phyloP scores from a whole-genome alignment of 164 flowering plant genomes.

The Vitis rotundifolia region DNA sequence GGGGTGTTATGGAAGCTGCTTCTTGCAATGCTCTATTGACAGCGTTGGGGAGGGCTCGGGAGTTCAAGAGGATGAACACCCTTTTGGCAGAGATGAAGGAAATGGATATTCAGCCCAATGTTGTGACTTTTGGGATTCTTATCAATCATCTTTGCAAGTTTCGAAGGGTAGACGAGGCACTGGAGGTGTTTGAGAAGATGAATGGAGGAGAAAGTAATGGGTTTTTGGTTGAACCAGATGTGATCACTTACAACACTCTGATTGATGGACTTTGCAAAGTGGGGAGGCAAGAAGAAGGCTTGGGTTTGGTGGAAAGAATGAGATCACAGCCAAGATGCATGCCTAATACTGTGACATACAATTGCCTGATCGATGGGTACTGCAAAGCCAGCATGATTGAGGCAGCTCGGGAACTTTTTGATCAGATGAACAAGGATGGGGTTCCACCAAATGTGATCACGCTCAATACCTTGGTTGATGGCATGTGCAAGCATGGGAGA shows the following conservation, averaged over 20 bases:
- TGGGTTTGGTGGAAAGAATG: slow-evolving; percentile 56
- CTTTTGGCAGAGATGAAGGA: slow-evolving; percentile 69
- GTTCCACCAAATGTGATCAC: slow-evolving; percentile 53
- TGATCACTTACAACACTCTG: slow-evolving; percentile 58
- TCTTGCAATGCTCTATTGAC: slow-evolving; percentile 70
- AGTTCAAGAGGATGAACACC: slow-evolving; percentile 54
- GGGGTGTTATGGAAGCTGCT: slow-evolving; percentile 34
- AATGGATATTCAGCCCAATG: slow-evolving; percentile 47
- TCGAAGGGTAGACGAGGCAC: slow-evolving; percentile 62
- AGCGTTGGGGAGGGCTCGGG: slow-evolving; percentile 39
- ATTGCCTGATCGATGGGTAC: slow-evolving; percentile 73
- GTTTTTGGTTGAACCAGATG: slow-evolving; percentile 47
- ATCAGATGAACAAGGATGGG: slow-evolving; percentile 49
- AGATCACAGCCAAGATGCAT: slow-evolving; percentile 27
- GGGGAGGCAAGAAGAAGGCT: slow-evolving; percentile 74
- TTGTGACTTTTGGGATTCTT: slow-evolving; percentile 64
- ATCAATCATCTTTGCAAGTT: slow-evolving; percentile 67
- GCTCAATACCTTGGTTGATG: slow-evolving; percentile 59
- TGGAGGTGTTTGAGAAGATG: slow-evolving; percentile 58
- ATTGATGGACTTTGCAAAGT: slow-evolving; percentile 87
- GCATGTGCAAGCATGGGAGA: slow-evolving; percentile 75
- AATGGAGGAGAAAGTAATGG: slow-evolving; percentile 25
- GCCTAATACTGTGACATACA: slow-evolving; percentile 65
- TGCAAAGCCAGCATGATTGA: slow-evolving; percentile 78
- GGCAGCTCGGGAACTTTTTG: slow-evolving; percentile 43